Percentiles rank a stretch among this genome's conserved stretches.
Conservation (phyloP, 805 yeast species). For the Candida sonorensis region DNA sequence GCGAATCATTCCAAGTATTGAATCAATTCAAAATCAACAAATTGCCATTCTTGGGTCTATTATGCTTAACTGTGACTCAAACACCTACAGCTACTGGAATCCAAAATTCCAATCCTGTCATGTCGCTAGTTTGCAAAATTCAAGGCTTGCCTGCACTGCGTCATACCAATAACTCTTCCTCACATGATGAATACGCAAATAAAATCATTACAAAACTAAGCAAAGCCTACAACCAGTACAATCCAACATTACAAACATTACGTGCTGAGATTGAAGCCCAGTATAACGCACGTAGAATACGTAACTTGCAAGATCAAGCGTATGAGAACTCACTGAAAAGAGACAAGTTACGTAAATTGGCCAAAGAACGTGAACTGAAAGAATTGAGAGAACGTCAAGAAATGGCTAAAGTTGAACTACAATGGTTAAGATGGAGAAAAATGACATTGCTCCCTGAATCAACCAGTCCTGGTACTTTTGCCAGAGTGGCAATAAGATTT, state of each 20-base stretch:
- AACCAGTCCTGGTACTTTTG: constrained; percentile 23
- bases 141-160: constrained; percentile 47
- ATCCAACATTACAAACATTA: constrained; percentile 52
- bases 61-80: constrained; percentile 57
- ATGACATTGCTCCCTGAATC: constrained; percentile 15
- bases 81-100: constrained; percentile 53
- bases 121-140: constrained; percentile 53
- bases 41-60: constrained; percentile 76
- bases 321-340: constrained; percentile 62
- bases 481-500: constrained; percentile 67
- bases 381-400: constrained; percentile 10
- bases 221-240: constrained; percentile 40
- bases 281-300: constrained; percentile 48
- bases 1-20: constrained; percentile 81
- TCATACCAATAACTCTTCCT: no score
- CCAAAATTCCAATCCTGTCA: constrained; percentile 43
- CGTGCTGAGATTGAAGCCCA: constrained; percentile 58
- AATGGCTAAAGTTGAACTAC: neutral
- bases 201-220: constrained; percentile 33
- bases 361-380: constrained; percentile 25
- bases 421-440: constrained; percentile 9
- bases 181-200: no score
- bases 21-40: constrained; percentile 63
- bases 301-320: constrained; percentile 71
- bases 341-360: constrained; percentile 52